phyloP scores from a whole-genome alignment of 208 protist species.

The Perkinsela sp. region DNA sequence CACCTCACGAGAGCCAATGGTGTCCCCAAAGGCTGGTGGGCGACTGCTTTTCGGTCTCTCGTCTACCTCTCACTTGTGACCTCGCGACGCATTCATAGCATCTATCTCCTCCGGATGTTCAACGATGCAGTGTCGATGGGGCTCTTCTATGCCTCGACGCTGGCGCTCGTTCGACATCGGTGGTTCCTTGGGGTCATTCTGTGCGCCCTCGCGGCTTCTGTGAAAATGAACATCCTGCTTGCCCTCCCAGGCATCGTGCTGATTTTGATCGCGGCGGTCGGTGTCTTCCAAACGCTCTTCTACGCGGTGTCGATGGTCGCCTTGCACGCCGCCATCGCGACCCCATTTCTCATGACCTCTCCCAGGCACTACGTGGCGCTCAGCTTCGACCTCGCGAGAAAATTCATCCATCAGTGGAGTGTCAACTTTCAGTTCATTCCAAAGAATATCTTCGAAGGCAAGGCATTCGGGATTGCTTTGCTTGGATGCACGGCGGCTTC shows the following conservation, averaged over 20 bases:
- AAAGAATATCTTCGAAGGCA: constrained; percentile 13
- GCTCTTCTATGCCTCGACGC: constrained; percentile 25
- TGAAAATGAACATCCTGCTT: constrained; percentile 85
- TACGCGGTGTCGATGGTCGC: constrained; percentile 8
- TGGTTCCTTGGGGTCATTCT: constrained; percentile 25
- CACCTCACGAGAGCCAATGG: neutral
- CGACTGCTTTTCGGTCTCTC: constrained; percentile 8
- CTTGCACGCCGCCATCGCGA: constrained; percentile 22
- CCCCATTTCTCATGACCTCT: constrained; percentile 23
- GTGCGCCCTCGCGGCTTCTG: constrained; percentile 48
- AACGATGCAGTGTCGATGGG: constrained; percentile 61
- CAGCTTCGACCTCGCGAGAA: constrained; percentile 24
- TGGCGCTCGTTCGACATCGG: constrained; percentile 6
- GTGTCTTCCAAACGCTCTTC: neutral
- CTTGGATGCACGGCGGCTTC: constrained; percentile 12
- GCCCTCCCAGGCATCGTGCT: constrained; percentile 51
- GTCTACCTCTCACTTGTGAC: constrained; percentile 17
- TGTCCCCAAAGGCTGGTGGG: constrained; percentile 8
- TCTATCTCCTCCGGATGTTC: constrained; percentile 57
- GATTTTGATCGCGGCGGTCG: constrained; percentile 11
- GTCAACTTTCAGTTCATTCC: constrained; percentile 43
- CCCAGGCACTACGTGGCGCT: constrained; percentile 13
- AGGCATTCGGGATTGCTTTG: constrained; percentile 12
- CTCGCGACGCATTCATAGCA: constrained; percentile 35
- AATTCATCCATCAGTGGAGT: constrained; percentile 28